phyloP scores from a whole-genome alignment of 148 eudicot genomes.

The Diospyros kaki region DNA sequence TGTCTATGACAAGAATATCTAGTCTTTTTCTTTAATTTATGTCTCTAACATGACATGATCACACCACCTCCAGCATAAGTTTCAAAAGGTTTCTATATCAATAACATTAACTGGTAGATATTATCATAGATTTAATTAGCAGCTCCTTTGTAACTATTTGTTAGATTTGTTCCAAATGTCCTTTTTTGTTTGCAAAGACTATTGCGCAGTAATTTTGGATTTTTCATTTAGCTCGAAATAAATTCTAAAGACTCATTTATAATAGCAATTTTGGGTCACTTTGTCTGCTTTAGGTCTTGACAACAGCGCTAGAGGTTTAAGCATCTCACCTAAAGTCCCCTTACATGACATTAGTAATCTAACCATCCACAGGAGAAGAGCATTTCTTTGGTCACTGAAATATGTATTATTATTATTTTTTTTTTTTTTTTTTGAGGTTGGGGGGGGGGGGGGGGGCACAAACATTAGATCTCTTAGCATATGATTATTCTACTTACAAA shows the following conservation, averaged over 20 bases:
- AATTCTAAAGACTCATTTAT: not conserved
- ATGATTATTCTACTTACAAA: not conserved
- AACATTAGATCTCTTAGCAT: not conserved
- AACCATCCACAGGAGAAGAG: not conserved
- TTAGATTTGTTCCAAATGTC: not conserved
- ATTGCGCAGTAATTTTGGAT: not conserved
- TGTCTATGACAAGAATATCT: not conserved
- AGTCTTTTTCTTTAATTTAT: constrained; percentile 3
- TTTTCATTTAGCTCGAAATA: not conserved
- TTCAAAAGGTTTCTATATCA: not conserved
- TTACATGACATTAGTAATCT: not conserved
- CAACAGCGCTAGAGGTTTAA: not conserved
- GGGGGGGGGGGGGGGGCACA: too few species aligned
- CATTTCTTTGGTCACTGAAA: not conserved
- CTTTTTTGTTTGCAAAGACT: not conserved
- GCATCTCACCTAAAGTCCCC: not conserved
- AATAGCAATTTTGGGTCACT: not conserved
- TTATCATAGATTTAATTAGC: too few species aligned
- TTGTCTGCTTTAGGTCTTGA: not conserved
- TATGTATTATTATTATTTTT: too few species aligned
- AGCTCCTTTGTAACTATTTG: not conserved
- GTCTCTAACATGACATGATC: not conserved
- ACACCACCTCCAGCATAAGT: too few species aligned
- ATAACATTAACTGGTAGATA: too few species aligned
- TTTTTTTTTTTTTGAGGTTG: too few species aligned